These are phyloP conservation scores for Zopfochytrium polystomum DNA, from an alignment of 371 early-diverging fungal species.

Conservation along the genomic window DNA sequence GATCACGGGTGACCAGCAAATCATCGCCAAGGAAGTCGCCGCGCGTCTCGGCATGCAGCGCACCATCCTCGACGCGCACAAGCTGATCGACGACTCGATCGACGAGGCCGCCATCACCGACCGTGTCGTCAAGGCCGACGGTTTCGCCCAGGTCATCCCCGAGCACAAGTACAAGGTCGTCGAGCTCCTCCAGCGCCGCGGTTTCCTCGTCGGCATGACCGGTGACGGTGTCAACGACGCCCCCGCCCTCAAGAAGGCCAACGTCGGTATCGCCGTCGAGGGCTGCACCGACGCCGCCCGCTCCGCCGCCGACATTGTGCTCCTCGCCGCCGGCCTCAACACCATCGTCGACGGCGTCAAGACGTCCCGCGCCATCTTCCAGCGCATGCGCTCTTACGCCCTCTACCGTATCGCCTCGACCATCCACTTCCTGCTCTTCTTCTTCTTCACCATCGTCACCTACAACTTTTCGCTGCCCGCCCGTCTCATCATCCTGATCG, in stretches of 20 bases:
- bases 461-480: constrained; percentile 81
- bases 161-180: constrained; percentile 83
- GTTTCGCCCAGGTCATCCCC: constrained; percentile 88
- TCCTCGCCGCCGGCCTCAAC: constrained; percentile 81
- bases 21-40: constrained; percentile 65
- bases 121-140: constrained; percentile 75
- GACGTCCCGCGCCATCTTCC: constrained; percentile 86
- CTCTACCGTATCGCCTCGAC: constrained; percentile 91
- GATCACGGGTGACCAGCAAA: constrained; percentile 79
- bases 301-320: constrained; percentile 91
- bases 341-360: constrained; percentile 84
- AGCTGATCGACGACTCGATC: constrained; percentile 40
- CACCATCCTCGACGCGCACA: constrained; percentile 44
- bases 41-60: constrained; percentile 53
- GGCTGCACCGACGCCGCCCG: constrained; percentile 93
- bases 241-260: constrained; percentile 85
- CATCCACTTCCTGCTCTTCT: constrained; percentile 87
- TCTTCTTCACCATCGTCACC: constrained; percentile 80
- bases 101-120: constrained; percentile 47
- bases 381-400: constrained; percentile 88
- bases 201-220: constrained; percentile 75
- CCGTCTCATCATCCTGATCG: constrained; percentile 78
- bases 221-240: constrained; percentile 69
- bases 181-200: constrained; percentile 69
- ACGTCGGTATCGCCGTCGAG: constrained; percentile 87